Evolutionary conservation across 2,329 filamentous ascomycete genomes (phyloP).

Genomic region (Stagonosporopsis rhizophila): DNA sequence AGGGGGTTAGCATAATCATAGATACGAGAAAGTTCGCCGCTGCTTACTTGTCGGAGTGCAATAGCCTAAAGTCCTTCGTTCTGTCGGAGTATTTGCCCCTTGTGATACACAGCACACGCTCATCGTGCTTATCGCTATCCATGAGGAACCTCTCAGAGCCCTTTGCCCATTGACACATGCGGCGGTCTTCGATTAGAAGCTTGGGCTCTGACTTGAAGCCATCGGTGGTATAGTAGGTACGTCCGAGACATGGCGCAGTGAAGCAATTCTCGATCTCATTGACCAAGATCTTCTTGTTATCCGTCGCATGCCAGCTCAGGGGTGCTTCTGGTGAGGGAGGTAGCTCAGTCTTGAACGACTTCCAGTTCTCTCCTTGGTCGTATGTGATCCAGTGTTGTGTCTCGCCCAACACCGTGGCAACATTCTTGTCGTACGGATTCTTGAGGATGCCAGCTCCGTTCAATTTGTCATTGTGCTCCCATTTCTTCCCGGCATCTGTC

Average conservation of each 20-base stretch:
- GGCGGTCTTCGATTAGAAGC: conserved; percentile 70
- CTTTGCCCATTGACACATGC: conserved; percentile 88
- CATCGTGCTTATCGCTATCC: conserved; percentile 67
- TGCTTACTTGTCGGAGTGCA: conserved; percentile 74
- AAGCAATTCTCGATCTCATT: conserved; percentile 58
- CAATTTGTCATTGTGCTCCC: conserved; percentile 71
- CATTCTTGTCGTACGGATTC: conserved; percentile 79
- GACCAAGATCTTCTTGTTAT: conserved; percentile 86
- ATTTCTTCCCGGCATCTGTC: conserved; percentile 78
- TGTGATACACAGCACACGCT: conserved; percentile 81
- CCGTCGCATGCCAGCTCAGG: conserved; percentile 81
- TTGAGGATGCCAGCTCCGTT: conserved; percentile 69
- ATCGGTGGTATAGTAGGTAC: conserved; percentile 78
- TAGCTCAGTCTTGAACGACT: conserved; percentile 69
- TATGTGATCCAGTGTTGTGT: conserved; percentile 81
- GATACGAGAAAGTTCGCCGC: neutral
- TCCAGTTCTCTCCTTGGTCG: conserved; percentile 84
- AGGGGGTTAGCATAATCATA: conserved; percentile 23
- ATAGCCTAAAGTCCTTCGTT: conserved; percentile 76
- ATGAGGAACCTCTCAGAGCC: conserved; percentile 75
- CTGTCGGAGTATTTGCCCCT: conserved; percentile 74
- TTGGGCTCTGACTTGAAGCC: conserved; percentile 76
- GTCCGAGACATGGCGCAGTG: conserved; percentile 49
- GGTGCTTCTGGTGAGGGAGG: conserved; percentile 62
- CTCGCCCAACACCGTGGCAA: conserved; percentile 80